A percentile compares a stretch with the other conserved stretches of the same genome.
Evolutionary conservation across 2,329 filamentous ascomycete genomes (phyloP).

Genomic region (Geosmithia morbida): DNA sequence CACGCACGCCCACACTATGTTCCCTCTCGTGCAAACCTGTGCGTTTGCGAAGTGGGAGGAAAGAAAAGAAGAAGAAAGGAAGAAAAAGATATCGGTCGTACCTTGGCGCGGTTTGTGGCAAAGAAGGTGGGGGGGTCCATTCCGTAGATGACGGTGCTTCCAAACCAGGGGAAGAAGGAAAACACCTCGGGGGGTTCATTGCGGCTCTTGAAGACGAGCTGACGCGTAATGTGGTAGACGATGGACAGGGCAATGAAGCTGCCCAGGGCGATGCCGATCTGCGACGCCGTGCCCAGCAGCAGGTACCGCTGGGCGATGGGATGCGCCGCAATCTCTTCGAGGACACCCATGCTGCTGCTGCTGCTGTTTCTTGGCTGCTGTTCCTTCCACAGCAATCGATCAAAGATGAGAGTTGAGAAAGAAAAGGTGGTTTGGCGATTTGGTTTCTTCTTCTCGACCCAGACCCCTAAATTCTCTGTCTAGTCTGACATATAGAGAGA

Average conservation of each 20-base stretch:
- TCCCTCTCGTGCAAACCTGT: no score
- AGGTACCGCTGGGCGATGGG: conserved; percentile 35
- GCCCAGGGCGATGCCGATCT: conserved; percentile 28
- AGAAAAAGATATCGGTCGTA: no score
- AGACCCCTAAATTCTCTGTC: no score
- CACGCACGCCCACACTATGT: no score
- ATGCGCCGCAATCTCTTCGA: conserved; percentile 33
- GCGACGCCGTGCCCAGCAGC: conserved; percentile 29
- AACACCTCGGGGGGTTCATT: conserved; percentile 73
- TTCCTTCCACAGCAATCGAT: no score
- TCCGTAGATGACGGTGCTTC: conserved; percentile 85
- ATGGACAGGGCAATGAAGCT: conserved; percentile 40
- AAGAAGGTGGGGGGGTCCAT: conserved; percentile 92
- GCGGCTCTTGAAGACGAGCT: conserved; percentile 68
- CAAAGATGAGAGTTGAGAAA: no score
- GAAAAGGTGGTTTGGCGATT: no score
- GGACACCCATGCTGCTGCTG: conserved; percentile 33
- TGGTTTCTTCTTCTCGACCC: no score
- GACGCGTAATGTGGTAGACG: conserved; percentile 63
- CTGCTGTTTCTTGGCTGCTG: no score
- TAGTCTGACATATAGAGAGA: neutral
- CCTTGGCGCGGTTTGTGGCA: conserved; percentile 59
- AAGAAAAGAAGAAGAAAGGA: no score
- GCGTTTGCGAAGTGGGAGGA: no score
- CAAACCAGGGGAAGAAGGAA: conserved; percentile 70